phyloP scores from a whole-genome alignment of 129 eudicot genomes.

The Chrysanthemum makinoi region DNA sequence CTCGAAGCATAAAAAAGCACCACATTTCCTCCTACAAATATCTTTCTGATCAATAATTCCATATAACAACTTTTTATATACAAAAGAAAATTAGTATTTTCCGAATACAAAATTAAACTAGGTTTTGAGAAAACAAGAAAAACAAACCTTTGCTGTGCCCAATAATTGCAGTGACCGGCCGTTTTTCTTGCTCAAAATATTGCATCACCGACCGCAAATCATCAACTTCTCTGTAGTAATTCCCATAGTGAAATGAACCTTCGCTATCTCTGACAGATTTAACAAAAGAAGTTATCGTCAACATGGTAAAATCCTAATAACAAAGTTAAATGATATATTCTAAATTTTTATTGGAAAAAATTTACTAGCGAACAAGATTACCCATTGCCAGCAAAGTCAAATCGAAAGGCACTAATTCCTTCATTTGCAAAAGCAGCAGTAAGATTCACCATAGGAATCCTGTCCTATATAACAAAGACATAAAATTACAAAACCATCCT shows the following conservation, averaged over 20 bases:
- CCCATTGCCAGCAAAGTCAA: conserved; percentile 94
- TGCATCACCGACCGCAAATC: conserved; percentile 63
- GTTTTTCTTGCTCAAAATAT: conserved; percentile 41
- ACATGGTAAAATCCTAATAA: neutral
- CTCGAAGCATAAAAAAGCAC: conserved; percentile 58
- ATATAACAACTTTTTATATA: neutral
- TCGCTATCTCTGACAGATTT: conserved; percentile 65
- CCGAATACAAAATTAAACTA: neutral
- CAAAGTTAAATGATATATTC: neutral
- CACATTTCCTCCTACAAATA: conserved; percentile 66
- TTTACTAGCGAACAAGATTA: conserved; percentile 28
- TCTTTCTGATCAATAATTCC: conserved; percentile 1
- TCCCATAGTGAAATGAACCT: conserved; percentile 82
- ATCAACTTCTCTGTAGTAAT: conserved; percentile 77
- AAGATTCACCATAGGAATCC: conserved; percentile 80
- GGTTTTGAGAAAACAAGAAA: neutral
- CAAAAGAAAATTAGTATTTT: neutral
- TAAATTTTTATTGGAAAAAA: neutral
- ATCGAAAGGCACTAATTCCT: conserved; percentile 78
- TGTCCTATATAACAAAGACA: conserved; percentile 41
- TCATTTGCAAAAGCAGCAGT: conserved; percentile 61
- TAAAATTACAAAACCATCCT: neutral
- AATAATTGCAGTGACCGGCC: conserved; percentile 42
- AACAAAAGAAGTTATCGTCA: conserved; percentile 15
- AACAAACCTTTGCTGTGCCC: conserved; percentile 85